Evolutionary conservation across 768 basidiomycete species (phyloP), one percentile per base, ranked within the genome.

Genomic region (Gloeostereum incarnatum): DNA sequence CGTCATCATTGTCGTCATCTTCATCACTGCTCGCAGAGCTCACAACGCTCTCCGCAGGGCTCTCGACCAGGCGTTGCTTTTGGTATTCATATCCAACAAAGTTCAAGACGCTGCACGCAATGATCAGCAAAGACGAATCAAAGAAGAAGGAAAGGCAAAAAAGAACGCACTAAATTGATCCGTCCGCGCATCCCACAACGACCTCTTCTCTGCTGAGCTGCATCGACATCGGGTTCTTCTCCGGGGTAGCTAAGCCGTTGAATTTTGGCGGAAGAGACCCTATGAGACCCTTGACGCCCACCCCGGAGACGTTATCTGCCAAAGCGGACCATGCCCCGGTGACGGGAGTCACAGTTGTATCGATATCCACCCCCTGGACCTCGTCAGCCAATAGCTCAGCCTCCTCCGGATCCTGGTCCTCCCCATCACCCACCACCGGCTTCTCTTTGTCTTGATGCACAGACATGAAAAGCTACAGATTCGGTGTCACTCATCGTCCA

Each of bases 221-320:
- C 80, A 94, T 85, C 44, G 84, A 85, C 90, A 91, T 91, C 6
- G 90, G 91, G 49, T 93, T 91, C 72, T 91, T 88, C 59, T 85
- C 90, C 2, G 91, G 88, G 17, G 76, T 84, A 21, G 87, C 83
- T 30, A 94, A 67, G 2, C 88, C 88, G 14, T 66, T 54, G 49
- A 89, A 91, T 53, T 82, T 86, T 23, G 51, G 49, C 2, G 86
- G 87, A 9, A 86, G 53, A 13, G 61, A 47, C 0, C 86, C 79
- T 29, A 73, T 56, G 0, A 88, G 49, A 5, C 84, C 86, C 47
- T 72, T 75, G 9, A 74, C 60, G 3, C 58, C 60, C 4, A 52
- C 57, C 2, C 57, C 56, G n/a, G 58, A 45, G n/a, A 52, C 44
- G 11, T 47, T 44, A 19, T 58, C 57, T 26, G 81, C 75, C 2